Evolutionary conservation across 768 basidiomycete species (phyloP), one percentile per base, ranked within the genome.

Genomic region (Termitomyces sp.): DNA sequence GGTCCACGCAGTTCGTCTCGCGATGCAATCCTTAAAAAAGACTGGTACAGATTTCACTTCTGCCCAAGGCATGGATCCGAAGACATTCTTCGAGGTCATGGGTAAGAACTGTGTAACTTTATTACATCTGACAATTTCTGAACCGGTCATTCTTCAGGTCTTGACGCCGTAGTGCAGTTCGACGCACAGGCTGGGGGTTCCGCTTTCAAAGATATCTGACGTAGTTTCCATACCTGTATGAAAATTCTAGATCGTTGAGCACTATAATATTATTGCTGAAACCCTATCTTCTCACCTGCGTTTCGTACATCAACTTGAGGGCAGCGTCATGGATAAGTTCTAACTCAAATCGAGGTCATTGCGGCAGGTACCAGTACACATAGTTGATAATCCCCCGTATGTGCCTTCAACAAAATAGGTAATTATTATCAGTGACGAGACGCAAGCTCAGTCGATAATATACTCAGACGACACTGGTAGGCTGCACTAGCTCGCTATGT

Each of bases 61-160:
- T 20, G 75, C 78, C 14, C 73, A 76, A 61, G 84, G 88, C 22
- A 88, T 90, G 88, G 86, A 88, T 63, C 88, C 88, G 8, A 86
- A 85, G 66, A 77, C 80, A 45, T 90, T 90, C 77, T 90, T 90
- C 69, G 80, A 86, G 65, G 84, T 88, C 53, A 86, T 89, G 86
- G 86, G 85, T 85, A 68, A 47, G 78, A 38, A 64, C 30, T 12
- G 13, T 35, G 2, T 22, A 42, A 54, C 44, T 26, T 42, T 6
- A 4, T 47, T 20, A 14, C 33, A 20, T 18, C 40, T 6, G 16
- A 9, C 33, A 14, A 36, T 44, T 10, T 47, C 33, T 46, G 9
- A 54, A 1, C 22, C 6, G 7, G 13, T 4, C 9, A 20, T 45
- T 43, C 28, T 18, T 12, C 58, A 82, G 82, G 85, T 57, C 73